Evolutionary conservation across 2,329 filamentous ascomycete species (phyloP).

Genomic region (Fonsecaea pugnacius): DNA sequence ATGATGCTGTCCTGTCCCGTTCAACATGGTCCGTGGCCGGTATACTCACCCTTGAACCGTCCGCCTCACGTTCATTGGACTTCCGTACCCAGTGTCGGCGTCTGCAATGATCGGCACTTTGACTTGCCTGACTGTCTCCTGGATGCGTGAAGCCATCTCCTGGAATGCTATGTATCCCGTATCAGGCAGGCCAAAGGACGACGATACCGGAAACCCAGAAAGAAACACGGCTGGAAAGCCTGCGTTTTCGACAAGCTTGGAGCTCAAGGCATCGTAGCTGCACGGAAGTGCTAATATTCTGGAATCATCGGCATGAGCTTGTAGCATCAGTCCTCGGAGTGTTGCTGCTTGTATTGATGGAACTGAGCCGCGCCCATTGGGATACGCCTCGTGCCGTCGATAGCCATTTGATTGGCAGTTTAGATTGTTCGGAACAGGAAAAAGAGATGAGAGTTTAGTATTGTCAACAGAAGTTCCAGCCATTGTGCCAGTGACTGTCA

Average conservation of each 20-base stretch:
- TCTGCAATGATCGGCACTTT: slow-evolving; percentile 52
- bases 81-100: slow-evolving; percentile 56
- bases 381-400: too few species aligned
- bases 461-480: too few species aligned
- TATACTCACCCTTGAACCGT: slow-evolving; percentile 49
- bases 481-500: too few species aligned
- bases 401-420: too few species aligned
- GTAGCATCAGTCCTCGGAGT: slow-evolving; percentile 47
- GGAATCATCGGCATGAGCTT: slow-evolving; percentile 47
- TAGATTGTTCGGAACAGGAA: too few species aligned
- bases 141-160: slow-evolving; percentile 54
- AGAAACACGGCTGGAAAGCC: slow-evolving; percentile 55
- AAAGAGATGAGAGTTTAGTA: too few species aligned
- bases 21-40: neutral
- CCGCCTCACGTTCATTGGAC: slow-evolving; percentile 53
- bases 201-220: slow-evolving; percentile 50
- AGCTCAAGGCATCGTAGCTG: slow-evolving; percentile 52
- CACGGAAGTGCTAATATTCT: slow-evolving; percentile 54
- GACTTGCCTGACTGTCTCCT: slow-evolving; percentile 47
- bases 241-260: slow-evolving; percentile 52
- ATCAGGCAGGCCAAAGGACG: slow-evolving; percentile 52
- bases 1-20: neutral
- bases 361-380: neutral
- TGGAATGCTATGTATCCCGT: slow-evolving; percentile 56
- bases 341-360: slow-evolving; percentile 43